Conservation (phyloP, 208 protist species). For the Leishmania gerbilli region DNA sequence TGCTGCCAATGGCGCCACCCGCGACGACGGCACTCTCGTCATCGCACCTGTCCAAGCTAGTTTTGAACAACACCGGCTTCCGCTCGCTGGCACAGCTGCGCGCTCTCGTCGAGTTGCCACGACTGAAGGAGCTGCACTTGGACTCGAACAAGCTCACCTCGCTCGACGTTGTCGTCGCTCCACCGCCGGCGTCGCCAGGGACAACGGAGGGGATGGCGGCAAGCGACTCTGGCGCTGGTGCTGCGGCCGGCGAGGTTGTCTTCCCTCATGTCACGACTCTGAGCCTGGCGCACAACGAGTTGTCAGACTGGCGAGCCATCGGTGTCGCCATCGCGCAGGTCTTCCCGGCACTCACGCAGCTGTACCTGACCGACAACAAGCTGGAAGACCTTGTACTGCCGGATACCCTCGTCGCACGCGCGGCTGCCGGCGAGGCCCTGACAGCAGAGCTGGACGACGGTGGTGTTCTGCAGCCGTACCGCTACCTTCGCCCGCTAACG, state of each 20-base stretch:
- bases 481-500: conserved; percentile 52
- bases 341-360: conserved; percentile 62
- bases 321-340: conserved; percentile 34
- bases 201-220: neutral
- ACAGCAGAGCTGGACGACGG: conserved; percentile 10
- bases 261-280: conserved; percentile 70
- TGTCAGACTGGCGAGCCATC: conserved; percentile 67
- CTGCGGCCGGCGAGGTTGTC: conserved; percentile 7
- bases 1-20: conserved; percentile 25
- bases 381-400: conserved; percentile 51
- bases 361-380: conserved; percentile 76
- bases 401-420: conserved; percentile 17
- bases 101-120: conserved; percentile 47
- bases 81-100: conserved; percentile 56
- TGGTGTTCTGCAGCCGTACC: conserved; percentile 22
- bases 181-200: neutral
- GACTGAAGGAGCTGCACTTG: conserved; percentile 79
- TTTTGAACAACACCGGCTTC: conserved; percentile 80
- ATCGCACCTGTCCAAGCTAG: conserved; percentile 59
- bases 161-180: conserved; percentile 31
- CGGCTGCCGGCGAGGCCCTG: neutral
- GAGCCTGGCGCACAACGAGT: conserved; percentile 76
- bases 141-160: conserved; percentile 63
- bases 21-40: conserved; percentile 31
- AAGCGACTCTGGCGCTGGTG: neutral